Conservation (phyloP, 23 red algal species). For the Cyanidioschyzon merolae region DNA sequence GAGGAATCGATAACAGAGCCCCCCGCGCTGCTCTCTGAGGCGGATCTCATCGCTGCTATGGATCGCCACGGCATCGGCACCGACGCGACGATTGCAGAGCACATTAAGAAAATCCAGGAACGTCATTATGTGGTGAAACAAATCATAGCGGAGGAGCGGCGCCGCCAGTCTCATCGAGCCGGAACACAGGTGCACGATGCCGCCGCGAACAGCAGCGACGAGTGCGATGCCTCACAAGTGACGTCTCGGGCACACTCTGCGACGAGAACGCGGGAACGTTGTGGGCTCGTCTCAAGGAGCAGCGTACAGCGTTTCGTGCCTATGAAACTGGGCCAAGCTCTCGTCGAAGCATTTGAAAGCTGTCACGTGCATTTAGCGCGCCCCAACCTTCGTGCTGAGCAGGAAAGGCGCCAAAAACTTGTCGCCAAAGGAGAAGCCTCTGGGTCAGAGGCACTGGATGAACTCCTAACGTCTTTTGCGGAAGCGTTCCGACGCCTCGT, state of each 20-base stretch:
- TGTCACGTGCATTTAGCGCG: conserved; percentile 55
- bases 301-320: conserved; percentile 47
- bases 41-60: conserved; percentile 80
- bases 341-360: conserved; percentile 71
- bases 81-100: conserved; percentile 97
- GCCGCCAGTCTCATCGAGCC: neutral
- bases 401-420: conserved; percentile 50
- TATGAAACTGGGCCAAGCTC: conserved; percentile 55
- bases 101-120: conserved; percentile 86
- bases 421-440: conserved; percentile 23
- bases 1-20: conserved; percentile 44
- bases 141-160: neutral
- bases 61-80: conserved; percentile 93
- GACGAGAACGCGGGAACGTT: neutral
- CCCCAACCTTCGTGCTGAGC: conserved; percentile 64
- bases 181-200: neutral
- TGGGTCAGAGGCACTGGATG: neutral
- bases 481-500: neutral
- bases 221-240: neutral
- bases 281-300: neutral
- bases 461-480: neutral
- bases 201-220: neutral
- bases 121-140: conserved; percentile 79
- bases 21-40: conserved; percentile 66
- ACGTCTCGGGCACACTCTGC: neutral